A percentile compares a stretch with the other conserved stretches of the same genome.
Conservation (phyloP, 2,329 filamentous ascomycete genomes). For the Aspergillus fischeri region DNA sequence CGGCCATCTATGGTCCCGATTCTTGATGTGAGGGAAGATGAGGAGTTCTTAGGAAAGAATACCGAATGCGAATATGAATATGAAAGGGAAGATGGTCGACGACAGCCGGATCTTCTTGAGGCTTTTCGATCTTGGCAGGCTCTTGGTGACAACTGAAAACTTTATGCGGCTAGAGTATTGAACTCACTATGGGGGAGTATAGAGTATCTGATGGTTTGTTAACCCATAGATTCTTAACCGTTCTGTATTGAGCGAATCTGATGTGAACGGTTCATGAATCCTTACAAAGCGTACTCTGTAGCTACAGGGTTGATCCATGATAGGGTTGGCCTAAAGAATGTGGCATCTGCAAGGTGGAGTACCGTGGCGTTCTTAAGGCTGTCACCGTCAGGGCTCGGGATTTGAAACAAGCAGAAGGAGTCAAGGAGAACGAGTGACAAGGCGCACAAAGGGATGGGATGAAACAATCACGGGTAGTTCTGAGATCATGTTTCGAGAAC, state of each 20-base stretch:
- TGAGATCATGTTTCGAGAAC: too few relatives aligned
- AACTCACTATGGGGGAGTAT: background rate
- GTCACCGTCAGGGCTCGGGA: background rate
- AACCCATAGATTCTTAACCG: background rate
- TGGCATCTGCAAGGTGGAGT: too few relatives aligned
- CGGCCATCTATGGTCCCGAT: slow-evolving; percentile 47
- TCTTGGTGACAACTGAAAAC: background rate
- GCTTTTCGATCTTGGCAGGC: background rate
- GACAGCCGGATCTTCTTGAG: background rate
- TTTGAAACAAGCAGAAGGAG: background rate
- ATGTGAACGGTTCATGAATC: background rate
- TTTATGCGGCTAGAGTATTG: background rate
- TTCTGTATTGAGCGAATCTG: background rate
- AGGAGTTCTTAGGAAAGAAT: background rate
- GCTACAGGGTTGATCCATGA: background rate
- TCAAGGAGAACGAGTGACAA: background rate
- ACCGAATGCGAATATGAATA: background rate
- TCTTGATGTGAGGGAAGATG: slow-evolving; percentile 24
- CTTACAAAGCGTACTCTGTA: background rate
- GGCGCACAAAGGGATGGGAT: background rate
- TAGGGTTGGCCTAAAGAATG: background rate
- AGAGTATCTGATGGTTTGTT: background rate
- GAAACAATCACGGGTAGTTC: too few relatives aligned
- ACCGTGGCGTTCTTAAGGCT: background rate
- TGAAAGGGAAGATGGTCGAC: background rate